Evolutionary conservation across 179 eudicot genomes (phyloP).

Genomic region (Camellia oleifera): DNA sequence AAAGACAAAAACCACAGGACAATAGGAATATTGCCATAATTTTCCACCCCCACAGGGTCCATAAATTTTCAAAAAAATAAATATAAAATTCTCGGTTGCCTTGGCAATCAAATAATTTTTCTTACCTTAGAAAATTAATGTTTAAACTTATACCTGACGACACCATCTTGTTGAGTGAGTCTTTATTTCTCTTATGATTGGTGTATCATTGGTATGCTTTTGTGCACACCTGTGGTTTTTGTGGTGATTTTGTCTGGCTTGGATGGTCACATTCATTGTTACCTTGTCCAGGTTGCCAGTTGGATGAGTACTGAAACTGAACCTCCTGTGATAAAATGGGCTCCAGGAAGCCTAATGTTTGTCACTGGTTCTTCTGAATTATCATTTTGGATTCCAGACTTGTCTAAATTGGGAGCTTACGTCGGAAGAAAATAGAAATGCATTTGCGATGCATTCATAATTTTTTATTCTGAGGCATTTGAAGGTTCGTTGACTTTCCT

Average conservation of each 20-base stretch:
- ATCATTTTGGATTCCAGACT: constrained; percentile 97
- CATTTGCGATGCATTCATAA: not conserved
- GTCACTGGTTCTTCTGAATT: constrained; percentile 95
- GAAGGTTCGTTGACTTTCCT: constrained; percentile 6
- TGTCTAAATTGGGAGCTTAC: constrained; percentile 86
- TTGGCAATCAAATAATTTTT: not conserved
- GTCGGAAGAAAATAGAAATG: constrained; percentile 68
- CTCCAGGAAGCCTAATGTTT: constrained; percentile 94
- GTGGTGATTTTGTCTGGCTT: not conserved
- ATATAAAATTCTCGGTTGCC: not conserved
- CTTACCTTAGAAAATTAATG: not conserved
- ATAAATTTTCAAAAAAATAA: not conserved
- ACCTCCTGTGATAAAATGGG: constrained; percentile 97
- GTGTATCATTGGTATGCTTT: not conserved
- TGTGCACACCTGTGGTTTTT: not conserved
- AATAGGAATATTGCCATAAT: not conserved
- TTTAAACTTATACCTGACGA: not conserved
- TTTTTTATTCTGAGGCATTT: not conserved
- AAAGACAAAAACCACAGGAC: not conserved
- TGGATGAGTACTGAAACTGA: constrained; percentile 91
- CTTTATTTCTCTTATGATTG: not conserved
- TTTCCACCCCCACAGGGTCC: not conserved
- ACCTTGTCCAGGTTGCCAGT: constrained; percentile 67
- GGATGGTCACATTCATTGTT: constrained; percentile 10
- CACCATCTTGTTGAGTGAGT: not conserved